These are phyloP conservation scores for Pythium inflatum DNA, from an alignment of 352 stramenopile species.

Conservation along the genomic window DNA sequence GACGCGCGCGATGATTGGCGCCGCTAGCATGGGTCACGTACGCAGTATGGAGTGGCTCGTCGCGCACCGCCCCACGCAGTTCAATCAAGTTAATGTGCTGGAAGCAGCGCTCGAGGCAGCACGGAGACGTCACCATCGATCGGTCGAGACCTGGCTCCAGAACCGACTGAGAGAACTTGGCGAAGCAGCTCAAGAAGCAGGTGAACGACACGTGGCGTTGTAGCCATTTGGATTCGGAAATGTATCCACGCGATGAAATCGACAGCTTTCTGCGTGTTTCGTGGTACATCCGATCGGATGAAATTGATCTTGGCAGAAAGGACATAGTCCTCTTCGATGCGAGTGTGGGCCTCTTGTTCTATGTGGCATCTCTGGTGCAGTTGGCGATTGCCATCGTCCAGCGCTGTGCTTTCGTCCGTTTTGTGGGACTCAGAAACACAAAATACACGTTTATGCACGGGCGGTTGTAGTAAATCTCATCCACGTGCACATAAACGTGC, in stretches of 20 bases:
- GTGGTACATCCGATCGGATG: no score
- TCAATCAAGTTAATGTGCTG: background rate
- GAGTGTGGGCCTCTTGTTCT: no score
- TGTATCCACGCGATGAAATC: background rate
- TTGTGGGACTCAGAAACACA: no score
- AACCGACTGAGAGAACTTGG: background rate
- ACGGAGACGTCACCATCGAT: background rate
- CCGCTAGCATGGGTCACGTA: slow-evolving; percentile 1
- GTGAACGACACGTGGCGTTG: background rate
- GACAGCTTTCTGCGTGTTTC: no score
- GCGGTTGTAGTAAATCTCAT: no score
- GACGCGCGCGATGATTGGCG: slow-evolving; percentile 4
- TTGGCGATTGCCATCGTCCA: no score
- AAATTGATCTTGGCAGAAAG: no score
- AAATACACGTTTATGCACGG: no score
- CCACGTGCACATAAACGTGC: no score
- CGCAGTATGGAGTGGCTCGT: slow-evolving; percentile 16
- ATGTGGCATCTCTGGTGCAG: no score
- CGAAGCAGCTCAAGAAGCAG: background rate
- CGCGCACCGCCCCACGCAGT: slow-evolving; percentile 1
- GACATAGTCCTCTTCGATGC: no score
- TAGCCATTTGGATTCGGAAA: background rate
- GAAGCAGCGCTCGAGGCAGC: background rate
- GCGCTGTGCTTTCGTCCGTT: no score
- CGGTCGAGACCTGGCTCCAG: slow-evolving; percentile 6